A percentile compares a stretch with the other conserved stretches of the same genome.
phyloP scores from a whole-genome alignment of 371 early-diverging fungal species.

The Rhizopus arrhizus region DNA sequence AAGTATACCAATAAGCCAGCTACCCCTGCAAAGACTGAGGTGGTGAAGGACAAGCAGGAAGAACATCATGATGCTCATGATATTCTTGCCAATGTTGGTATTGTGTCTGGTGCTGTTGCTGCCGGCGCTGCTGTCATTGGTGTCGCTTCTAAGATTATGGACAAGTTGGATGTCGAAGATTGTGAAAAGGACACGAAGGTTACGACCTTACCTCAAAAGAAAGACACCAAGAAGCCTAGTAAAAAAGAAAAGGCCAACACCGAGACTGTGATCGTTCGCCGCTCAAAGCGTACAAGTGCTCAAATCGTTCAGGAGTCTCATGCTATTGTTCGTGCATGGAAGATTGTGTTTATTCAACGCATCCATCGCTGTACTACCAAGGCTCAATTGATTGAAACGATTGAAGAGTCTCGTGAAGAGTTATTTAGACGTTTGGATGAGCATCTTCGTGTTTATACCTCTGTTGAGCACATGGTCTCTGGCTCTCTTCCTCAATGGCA shows the following conservation, averaged over 20 bases:
- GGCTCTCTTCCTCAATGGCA: slow-evolving; percentile 36
- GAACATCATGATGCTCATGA: slow-evolving; percentile 23
- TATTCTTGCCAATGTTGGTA: slow-evolving; percentile 25
- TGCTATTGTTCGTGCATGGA: slow-evolving; percentile 42
- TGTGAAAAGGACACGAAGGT: slow-evolving; percentile 5
- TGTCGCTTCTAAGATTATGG: slow-evolving; percentile 21
- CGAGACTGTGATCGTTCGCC: slow-evolving; percentile 21
- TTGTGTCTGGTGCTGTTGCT: slow-evolving; percentile 24
- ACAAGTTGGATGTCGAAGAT: slow-evolving; percentile 13
- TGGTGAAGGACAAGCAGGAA: background rate
- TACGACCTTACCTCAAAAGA: background rate
- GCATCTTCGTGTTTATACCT: slow-evolving; percentile 34
- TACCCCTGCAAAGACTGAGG: background rate
- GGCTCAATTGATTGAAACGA: slow-evolving; percentile 23
- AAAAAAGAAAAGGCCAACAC: slow-evolving; percentile 4
- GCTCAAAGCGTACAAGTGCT: slow-evolving; percentile 21
- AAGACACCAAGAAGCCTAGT: slow-evolving; percentile 2
- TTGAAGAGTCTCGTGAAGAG: slow-evolving; percentile 37
- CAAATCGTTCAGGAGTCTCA: slow-evolving; percentile 35
- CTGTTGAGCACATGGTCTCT: slow-evolving; percentile 23
- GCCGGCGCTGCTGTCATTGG: slow-evolving; percentile 20
- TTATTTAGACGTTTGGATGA: slow-evolving; percentile 39
- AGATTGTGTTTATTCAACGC: slow-evolving; percentile 36
- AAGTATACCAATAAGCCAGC: slow-evolving; percentile 1
- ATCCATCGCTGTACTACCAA: slow-evolving; percentile 36